phyloP scores from a whole-genome alignment of 371 early-diverging fungal genomes.

The Mortierella sp. region DNA sequence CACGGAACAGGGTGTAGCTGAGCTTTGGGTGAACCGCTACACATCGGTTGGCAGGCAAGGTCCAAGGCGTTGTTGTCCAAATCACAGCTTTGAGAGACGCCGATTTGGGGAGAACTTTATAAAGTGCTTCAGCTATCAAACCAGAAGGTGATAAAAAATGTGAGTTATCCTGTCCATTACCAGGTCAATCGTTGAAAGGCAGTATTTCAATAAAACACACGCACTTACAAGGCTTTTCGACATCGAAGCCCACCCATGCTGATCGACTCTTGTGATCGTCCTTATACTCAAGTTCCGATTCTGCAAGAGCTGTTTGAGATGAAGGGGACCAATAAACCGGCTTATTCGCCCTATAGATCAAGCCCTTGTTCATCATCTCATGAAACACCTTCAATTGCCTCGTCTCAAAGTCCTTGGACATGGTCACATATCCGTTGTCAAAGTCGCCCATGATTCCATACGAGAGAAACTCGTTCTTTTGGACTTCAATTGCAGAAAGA shows the following conservation, averaged over 20 bases:
- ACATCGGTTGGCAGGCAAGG: constrained; percentile 90
- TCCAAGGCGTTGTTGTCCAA: constrained; percentile 99
- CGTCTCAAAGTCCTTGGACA: constrained; percentile 82
- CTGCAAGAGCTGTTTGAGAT: constrained; percentile 92
- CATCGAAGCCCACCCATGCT: constrained; percentile 75
- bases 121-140: constrained; percentile 19
- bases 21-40: constrained; percentile 82
- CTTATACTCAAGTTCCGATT: constrained; percentile 90
- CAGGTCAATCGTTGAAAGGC: no score
- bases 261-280: constrained; percentile 83
- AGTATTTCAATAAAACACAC: not conserved
- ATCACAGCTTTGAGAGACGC: constrained; percentile 68
- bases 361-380: constrained; percentile 78
- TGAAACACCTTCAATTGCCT: constrained; percentile 81
- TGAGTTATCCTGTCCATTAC: no score
- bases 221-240: constrained; percentile 56
- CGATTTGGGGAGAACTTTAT: constrained; percentile 12
- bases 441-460: constrained; percentile 92
- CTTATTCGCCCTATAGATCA: constrained; percentile 60
- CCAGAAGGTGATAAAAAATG: no score
- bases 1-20: constrained; percentile 70
- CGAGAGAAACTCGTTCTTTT: constrained; percentile 72
- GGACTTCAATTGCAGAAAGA: constrained; percentile 70
- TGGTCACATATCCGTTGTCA: constrained; percentile 82
- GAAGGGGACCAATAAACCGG: constrained; percentile 96